Conservation (phyloP, 768 basidiomycete species). For the Boletales sp. region DNA sequence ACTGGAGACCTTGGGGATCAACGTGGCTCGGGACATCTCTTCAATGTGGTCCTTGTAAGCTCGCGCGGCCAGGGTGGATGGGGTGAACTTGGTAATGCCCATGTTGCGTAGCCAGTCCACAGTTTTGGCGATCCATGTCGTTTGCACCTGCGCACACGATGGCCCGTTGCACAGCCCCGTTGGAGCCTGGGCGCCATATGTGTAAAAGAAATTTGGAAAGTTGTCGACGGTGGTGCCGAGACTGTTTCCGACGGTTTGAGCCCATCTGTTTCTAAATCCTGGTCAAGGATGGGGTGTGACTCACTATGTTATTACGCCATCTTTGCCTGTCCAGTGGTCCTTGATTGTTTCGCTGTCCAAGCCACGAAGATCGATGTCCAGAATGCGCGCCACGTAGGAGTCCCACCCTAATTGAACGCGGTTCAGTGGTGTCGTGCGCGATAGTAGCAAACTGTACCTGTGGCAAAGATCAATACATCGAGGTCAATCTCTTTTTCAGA, state of each 20-base stretch:
- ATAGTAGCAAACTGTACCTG: neutral
- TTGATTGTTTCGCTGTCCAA: constrained; percentile 5
- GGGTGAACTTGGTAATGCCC: constrained; percentile 7
- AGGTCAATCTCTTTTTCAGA: constrained; percentile 2
- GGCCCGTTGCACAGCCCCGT: constrained; percentile 6
- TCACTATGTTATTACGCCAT: constrained; percentile 6
- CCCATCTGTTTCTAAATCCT: neutral
- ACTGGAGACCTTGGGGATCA: constrained; percentile 5
- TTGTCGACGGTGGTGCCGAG: constrained; percentile 5
- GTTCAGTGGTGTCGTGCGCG: no score
- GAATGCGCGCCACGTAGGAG: constrained; percentile 1
- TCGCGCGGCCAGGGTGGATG: neutral
- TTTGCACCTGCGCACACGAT: constrained; percentile 2
- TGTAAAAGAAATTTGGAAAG: constrained; percentile 7
- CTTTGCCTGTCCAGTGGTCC: constrained; percentile 8
- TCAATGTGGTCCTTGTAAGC: constrained; percentile 3
- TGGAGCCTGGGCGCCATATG: constrained; percentile 9
- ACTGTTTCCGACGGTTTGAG: neutral
- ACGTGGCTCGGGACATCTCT: neutral
- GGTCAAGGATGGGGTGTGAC: neutral
- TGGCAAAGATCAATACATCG: constrained; percentile 8
- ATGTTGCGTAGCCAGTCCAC: constrained; percentile 1
- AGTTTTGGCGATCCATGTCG: constrained; percentile 2
- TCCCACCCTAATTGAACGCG: constrained; percentile 1
- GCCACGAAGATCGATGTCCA: constrained; percentile 6